phyloP scores from a whole-genome alignment of 352 stramenopile species.

The Globisporangium perplexum region DNA sequence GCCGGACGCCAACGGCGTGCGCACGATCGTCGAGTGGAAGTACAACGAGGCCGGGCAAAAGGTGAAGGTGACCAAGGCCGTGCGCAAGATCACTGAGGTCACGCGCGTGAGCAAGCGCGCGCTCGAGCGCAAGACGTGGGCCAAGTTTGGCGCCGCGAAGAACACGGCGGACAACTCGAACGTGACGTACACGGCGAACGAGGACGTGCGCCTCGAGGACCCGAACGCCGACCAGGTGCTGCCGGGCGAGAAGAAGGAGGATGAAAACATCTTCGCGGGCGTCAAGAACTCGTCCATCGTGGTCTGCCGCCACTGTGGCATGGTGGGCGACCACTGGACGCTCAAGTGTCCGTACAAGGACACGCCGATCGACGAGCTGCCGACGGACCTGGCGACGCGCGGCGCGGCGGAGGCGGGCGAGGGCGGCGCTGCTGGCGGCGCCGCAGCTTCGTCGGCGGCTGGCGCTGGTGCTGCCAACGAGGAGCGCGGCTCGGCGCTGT shows the following conservation, averaged over 20 bases:
- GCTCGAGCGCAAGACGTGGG: slow-evolving; percentile 79
- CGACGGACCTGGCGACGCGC: slow-evolving; percentile 59
- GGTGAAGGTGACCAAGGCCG: slow-evolving; percentile 89
- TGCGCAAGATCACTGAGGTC: slow-evolving; percentile 85
- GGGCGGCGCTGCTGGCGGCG: slow-evolving; percentile 11
- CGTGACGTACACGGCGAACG: slow-evolving; percentile 83
- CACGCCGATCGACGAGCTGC: slow-evolving; percentile 72
- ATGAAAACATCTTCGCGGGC: slow-evolving; percentile 83
- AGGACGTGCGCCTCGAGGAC: slow-evolving; percentile 78
- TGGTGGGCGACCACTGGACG: slow-evolving; percentile 88
- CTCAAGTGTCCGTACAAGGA: slow-evolving; percentile 91
- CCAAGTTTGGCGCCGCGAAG: slow-evolving; percentile 76
- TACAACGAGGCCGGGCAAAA: slow-evolving; percentile 86
- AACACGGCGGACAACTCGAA: slow-evolving; percentile 74
- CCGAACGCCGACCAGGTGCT: slow-evolving; percentile 85
- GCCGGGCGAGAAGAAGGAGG: slow-evolving; percentile 85
- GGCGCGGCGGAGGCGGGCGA: slow-evolving; percentile 23
- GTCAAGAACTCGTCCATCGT: slow-evolving; percentile 89
- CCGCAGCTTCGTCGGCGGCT: slow-evolving; percentile 13
- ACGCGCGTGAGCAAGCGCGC: slow-evolving; percentile 78
- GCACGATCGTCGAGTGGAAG: slow-evolving; percentile 88
- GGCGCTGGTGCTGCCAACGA: slow-evolving; percentile 15
- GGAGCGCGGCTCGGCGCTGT: slow-evolving; percentile 44
- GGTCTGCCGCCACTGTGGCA: slow-evolving; percentile 86
- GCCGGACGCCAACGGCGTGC: slow-evolving; percentile 73